A percentile compares a stretch with the other conserved stretches of the same genome.
Evolutionary conservation across 129 eudicot genomes (phyloP).

Genomic region (Pulicaria dysenterica): DNA sequence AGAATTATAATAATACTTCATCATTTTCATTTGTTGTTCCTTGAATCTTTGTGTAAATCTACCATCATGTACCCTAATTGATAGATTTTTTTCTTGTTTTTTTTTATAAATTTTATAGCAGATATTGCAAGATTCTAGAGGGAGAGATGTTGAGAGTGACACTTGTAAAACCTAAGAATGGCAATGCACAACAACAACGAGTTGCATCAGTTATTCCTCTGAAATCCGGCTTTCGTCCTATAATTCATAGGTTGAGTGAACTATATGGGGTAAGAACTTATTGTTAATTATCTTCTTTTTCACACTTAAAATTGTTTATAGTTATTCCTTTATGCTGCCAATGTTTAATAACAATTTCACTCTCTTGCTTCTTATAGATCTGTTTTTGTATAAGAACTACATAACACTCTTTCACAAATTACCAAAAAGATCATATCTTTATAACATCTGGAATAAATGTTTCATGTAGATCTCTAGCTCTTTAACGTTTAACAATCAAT

Average conservation of each 20-base stretch:
- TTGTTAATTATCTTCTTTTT: constrained; percentile 16
- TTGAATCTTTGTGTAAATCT: neutral
- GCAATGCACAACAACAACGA: constrained; percentile 86
- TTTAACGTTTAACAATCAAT: constrained; percentile 11
- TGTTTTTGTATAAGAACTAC: too few relatives aligned
- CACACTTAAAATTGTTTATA: neutral
- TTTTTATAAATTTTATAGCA: constrained; percentile 40
- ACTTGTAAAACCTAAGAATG: constrained; percentile 78
- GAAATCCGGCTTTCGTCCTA: constrained; percentile 69
- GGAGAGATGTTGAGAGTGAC: constrained; percentile 89
- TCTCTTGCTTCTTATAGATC: neutral
- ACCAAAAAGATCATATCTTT: neutral
- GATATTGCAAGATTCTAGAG: constrained; percentile 70
- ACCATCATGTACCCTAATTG: constrained; percentile 8
- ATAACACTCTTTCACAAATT: too few relatives aligned
- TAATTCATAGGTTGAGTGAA: constrained; percentile 53
- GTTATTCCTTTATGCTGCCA: constrained; percentile 1
- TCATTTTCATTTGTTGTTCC: constrained; percentile 11
- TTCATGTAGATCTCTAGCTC: neutral
- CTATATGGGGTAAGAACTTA: constrained; percentile 44
- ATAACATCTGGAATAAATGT: neutral
- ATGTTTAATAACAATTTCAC: neutral
- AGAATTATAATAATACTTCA: neutral
- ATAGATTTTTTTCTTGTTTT: neutral
- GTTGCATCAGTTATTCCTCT: constrained; percentile 81